These are phyloP conservation scores for Yamagishiella unicocca DNA, from an alignment of 139 green algal species.

Conservation along the genomic window DNA sequence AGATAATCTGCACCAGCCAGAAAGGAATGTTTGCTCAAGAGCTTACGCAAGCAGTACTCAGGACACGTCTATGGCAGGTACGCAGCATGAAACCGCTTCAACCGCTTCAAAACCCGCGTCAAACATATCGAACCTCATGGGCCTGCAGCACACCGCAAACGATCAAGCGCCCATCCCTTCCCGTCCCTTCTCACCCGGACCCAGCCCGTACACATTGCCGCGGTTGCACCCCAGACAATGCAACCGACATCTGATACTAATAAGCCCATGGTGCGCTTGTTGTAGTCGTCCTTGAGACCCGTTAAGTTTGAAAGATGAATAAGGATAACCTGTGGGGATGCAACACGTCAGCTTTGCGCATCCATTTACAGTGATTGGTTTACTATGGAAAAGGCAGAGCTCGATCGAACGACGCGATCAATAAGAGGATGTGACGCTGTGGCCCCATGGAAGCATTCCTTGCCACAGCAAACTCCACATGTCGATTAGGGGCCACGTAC, in stretches of 20 bases:
- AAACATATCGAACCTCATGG: neutral
- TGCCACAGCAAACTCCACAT: too few species aligned
- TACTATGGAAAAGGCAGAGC: neutral
- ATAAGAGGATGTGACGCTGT: too few species aligned
- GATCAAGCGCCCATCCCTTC: neutral
- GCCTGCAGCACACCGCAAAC: neutral
- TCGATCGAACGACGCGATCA: neutral
- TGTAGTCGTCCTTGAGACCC: conserved; percentile 73
- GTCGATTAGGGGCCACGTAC: neutral
- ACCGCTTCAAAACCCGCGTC: neutral
- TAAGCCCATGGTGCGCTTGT: conserved; percentile 69
- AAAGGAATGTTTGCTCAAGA: neutral
- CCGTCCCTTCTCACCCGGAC: neutral
- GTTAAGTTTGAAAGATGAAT: conserved; percentile 75
- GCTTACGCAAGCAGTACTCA: neutral
- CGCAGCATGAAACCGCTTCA: neutral
- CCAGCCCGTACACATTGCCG: conserved; percentile 35
- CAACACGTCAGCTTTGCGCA: too few species aligned
- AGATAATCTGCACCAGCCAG: conserved; percentile 47
- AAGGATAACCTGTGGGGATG: conserved; percentile 70
- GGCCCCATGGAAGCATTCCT: too few species aligned
- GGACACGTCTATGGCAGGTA: neutral
- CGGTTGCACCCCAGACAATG: conserved; percentile 54
- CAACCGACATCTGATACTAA: conserved; percentile 58
- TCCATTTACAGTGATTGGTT: neutral